phyloP scores from a whole-genome alignment of 106 monocot species.

The Dendrobium chrysotoxum region DNA sequence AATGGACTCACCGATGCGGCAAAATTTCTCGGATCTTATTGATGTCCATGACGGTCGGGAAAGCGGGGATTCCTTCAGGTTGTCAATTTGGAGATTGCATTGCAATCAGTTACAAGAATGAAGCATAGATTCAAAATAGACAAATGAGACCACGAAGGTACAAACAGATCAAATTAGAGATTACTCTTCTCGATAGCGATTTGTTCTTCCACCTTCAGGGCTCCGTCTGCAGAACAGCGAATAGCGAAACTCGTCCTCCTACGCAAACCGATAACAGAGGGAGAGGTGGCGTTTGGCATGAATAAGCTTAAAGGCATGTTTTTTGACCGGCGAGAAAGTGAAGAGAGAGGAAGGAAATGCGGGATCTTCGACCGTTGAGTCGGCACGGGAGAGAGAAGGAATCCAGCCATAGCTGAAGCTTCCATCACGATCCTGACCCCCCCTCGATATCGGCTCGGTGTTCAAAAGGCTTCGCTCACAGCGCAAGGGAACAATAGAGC shows the following conservation, averaged over 20 bases:
- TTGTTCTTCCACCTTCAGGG: constrained; percentile 11
- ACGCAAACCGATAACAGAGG: background rate
- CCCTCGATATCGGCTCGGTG: background rate
- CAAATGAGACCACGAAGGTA: background rate
- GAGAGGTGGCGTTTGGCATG: background rate
- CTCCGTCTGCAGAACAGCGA: constrained; percentile 7
- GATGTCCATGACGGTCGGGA: constrained; percentile 80
- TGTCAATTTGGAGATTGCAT: background rate
- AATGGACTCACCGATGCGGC: constrained; percentile 65
- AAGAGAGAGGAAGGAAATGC: background rate
- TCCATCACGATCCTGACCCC: constrained; percentile 19
- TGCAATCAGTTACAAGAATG: background rate
- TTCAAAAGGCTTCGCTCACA: too few relatives aligned
- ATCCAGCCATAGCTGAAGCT: constrained; percentile 32
- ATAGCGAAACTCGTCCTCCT: background rate
- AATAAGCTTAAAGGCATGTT: background rate
- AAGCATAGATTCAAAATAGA: background rate
- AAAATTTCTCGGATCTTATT: constrained; percentile 84
- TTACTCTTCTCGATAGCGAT: constrained; percentile 74
- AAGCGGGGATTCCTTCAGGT: constrained; percentile 44
- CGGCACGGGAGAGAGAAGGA: constrained; percentile 8
- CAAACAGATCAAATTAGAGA: background rate
- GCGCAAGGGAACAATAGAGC: too few relatives aligned
- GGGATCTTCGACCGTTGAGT: background rate
- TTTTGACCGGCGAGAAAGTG: background rate